Percentiles rank a stretch among this genome's conserved stretches.
Evolutionary conservation across 768 basidiomycete species (phyloP).

Genomic region (Pulveroboletus sp.): DNA sequence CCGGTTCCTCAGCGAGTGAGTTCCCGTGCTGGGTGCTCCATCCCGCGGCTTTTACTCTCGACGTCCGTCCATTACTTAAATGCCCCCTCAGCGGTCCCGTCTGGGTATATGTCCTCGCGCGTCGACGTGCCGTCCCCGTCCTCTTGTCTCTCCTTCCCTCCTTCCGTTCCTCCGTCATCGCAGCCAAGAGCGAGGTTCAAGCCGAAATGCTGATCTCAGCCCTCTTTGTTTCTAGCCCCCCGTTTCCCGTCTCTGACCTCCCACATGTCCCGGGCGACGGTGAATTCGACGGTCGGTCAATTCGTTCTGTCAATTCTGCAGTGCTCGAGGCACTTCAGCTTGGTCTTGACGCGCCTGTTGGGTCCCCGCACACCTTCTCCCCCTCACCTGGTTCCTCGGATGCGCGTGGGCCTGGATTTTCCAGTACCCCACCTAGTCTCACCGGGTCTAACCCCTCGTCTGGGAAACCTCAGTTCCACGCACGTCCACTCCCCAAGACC

Average conservation of each 20-base stretch:
- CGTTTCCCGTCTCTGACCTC: conserved; percentile 66
- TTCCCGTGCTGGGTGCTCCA: conserved; percentile 13
- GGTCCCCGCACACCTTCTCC: conserved; percentile 38
- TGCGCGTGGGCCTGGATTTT: conserved; percentile 18
- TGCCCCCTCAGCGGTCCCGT: conserved; percentile 61
- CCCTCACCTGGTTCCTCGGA: conserved; percentile 27
- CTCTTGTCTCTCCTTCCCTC: conserved; percentile 72
- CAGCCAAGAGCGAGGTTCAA: conserved; percentile 57
- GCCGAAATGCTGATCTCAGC: conserved; percentile 77
- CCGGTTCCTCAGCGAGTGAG: conserved; percentile 71
- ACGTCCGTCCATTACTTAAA: conserved; percentile 1
- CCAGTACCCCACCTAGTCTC: conserved; percentile 26
- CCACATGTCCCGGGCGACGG: conserved; percentile 39
- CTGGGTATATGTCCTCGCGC: conserved; percentile 90
- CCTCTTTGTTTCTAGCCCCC: conserved; percentile 79
- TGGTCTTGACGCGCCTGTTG: conserved; percentile 39
- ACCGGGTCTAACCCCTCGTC: conserved; percentile 33
- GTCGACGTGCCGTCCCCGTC: conserved; percentile 75
- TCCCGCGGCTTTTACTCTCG: conserved; percentile 7
- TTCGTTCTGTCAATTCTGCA: conserved; percentile 44
- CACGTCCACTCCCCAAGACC: conserved; percentile 62
- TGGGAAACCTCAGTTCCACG: conserved; percentile 55
- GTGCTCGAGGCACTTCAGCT: conserved; percentile 42
- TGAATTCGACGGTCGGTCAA: conserved; percentile 32
- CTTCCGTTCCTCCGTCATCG: conserved; percentile 56